Evolutionary conservation across 2,329 filamentous ascomycete species (phyloP), one percentile per base, ranked within the genome.

Genomic region (Aspergillus latus): DNA sequence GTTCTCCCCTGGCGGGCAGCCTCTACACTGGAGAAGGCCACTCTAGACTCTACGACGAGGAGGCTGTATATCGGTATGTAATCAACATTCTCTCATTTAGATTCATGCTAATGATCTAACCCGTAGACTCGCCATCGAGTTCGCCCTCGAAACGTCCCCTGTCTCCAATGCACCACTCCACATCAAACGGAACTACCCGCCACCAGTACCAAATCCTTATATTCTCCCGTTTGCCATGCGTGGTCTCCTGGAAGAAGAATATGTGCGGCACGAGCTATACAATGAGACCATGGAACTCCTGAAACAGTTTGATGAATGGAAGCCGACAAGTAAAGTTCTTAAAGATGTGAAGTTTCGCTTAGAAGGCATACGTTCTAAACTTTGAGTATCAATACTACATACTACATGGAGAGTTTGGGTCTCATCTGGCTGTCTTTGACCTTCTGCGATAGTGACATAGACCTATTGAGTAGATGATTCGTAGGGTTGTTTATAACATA

Each of bases 261-360:
- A 91, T 66, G 93, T 97, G 26, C 92, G 89, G 72, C 89, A 85
- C 21, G 89, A 95, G 68, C 76, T 96, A 15, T 84, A 84, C 32
- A 76, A 81, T 1, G 94, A 99, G 75, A 91, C 90, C 5, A 83
- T 84, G 58, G 84, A 91, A 67, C 74, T 99, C 49, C 78, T 99
- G n/a, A 80, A 80, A 58, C 86, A 96, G 72, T 99, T 97, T 73
- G 92, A 97, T 70, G 86, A 90, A 52, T 99, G 94, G 94, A 92
- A 89, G 68, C 94, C 94, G 0, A 82, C 80, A 0, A 96, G 87
- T 6, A 99, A 97, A 77, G 89, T 89, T 43, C 76, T 99, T 56
- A 96, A 94, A 76, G 94, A 99, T 74, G 92, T 99, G 46, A 96
- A 96, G 74, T 97, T 95, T 74, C 82, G 94, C 59, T 79, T 99